These are phyloP conservation scores for Leccinum ponderosum DNA, from an alignment of 1,284 basidiomycete species.

Conservation along the genomic window DNA sequence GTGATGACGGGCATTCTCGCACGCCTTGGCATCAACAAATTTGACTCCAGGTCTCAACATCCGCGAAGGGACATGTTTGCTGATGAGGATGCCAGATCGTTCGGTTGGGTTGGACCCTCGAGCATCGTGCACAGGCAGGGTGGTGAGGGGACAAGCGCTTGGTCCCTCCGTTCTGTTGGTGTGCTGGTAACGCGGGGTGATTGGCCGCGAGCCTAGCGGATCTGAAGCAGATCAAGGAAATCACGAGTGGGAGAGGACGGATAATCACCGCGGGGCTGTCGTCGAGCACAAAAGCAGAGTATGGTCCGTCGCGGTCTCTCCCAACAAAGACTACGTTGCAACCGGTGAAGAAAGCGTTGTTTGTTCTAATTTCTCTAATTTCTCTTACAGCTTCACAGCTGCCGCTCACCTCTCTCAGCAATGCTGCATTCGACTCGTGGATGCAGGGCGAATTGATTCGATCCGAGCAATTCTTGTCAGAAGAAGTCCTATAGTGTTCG, in stretches of 20 bases:
- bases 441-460: background rate
- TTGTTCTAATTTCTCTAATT: background rate
- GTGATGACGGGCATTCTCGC: constrained; percentile 20
- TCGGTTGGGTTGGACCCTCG: constrained; percentile 32
- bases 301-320: background rate
- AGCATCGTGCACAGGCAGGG: constrained; percentile 35
- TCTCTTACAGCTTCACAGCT: background rate
- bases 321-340: background rate
- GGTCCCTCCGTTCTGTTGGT: constrained; percentile 49
- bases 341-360: background rate
- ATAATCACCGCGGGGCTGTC: constrained; percentile 10
- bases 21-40: constrained; percentile 23
- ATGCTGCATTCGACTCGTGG: background rate
- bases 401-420: background rate
- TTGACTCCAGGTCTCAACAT: constrained; percentile 6
- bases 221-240: constrained; percentile 35
- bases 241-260: constrained; percentile 45
- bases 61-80: constrained; percentile 67
- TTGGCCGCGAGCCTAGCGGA: constrained; percentile 36
- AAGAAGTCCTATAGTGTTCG: background rate
- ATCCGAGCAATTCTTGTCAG: background rate
- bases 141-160: constrained; percentile 40
- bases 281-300: background rate
- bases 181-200: constrained; percentile 14
- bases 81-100: too few species aligned